Evolutionary conservation across 2,329 filamentous ascomycete genomes (phyloP), one percentile per base, ranked within the genome.

Genomic region (Colletotrichum sp.): DNA sequence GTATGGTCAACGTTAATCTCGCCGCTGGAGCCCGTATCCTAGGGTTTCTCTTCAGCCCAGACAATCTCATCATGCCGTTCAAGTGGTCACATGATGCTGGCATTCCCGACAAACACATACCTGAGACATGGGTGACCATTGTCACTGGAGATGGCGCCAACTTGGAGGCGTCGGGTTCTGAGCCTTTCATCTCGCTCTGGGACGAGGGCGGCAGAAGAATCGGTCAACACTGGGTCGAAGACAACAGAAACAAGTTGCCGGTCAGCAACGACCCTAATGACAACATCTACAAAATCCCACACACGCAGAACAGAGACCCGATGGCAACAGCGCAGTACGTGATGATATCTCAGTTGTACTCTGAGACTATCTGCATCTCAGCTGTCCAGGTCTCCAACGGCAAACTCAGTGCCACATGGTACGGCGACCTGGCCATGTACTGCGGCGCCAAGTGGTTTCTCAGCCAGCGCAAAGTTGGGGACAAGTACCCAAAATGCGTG

Each of bases 361-460:
- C 72, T 22, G 78, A 80, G 52, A 77, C 77, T 22, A 71, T 80
- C 34, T 80, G 79, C 62, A 63, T 80, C 61, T 67, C 79, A 8
- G 78, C 79, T n/a, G 52, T 80, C 27, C 75, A 70, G 22, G 72
- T 80, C 9, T 70, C 78, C 32, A 77, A 80, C 49, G 61, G 71
- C 9, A 76, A 76, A 22, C 62, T 78, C 27, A 74, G 68, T 5
- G 55, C 63, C 13, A 66, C 77, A 36, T 80, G 78, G 65, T 79
- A 75, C 25, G 80, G 80, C 34, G 80, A 82, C 34, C 62, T 78
- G 8, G 79, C 78, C 9, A 69, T 72, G 13, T 72, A 25, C 16
- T 82, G 80, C 72, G 79, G 79, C 12, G 67, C 75, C 25, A 75
- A 71, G 27, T 82, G 80, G 80, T 80, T 75, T 66, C 62, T 72